phyloP scores from a whole-genome alignment of 768 basidiomycete species.

The Pseudohyphozyma bogoriensis region DNA sequence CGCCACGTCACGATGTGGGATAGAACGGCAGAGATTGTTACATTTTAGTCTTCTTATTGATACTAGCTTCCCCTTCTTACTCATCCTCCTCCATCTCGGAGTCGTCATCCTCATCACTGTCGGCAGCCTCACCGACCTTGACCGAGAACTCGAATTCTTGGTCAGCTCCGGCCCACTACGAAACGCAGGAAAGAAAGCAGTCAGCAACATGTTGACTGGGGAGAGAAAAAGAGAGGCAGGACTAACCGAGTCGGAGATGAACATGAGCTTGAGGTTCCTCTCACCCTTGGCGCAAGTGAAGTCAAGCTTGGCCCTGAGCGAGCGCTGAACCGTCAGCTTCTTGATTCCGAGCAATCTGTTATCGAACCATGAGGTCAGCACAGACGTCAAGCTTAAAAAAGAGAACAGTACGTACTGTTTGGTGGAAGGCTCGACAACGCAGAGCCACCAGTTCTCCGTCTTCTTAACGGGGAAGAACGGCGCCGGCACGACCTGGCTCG shows the following conservation, averaged over 20 bases:
- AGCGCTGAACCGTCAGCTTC: slow-evolving; percentile 63
- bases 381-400: neutral
- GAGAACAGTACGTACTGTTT: neutral
- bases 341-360: slow-evolving; percentile 63
- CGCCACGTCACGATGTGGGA: too few relatives aligned
- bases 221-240: neutral
- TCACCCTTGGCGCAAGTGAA: slow-evolving; percentile 76
- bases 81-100: slow-evolving; percentile 8
- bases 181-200: neutral
- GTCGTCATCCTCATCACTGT: slow-evolving; percentile 8
- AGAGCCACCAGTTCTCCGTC: slow-evolving; percentile 86
- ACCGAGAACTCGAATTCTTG: neutral
- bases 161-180: neutral
- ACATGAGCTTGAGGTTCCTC: slow-evolving; percentile 71
- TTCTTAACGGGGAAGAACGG: slow-evolving; percentile 86
- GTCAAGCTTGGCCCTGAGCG: slow-evolving; percentile 74
- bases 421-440: slow-evolving; percentile 57
- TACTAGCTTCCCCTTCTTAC: too few relatives aligned
- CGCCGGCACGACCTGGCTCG: slow-evolving; percentile 77
- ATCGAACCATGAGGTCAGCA: neutral
- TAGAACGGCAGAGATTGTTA: too few relatives aligned
- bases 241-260: slow-evolving; percentile 87
- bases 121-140: slow-evolving; percentile 7
- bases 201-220: neutral
- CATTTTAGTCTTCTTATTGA: too few relatives aligned